These are phyloP conservation scores for Calonectria naviculata DNA, from an alignment of 2,329 filamentous ascomycete genomes.

Conservation along the genomic window DNA sequence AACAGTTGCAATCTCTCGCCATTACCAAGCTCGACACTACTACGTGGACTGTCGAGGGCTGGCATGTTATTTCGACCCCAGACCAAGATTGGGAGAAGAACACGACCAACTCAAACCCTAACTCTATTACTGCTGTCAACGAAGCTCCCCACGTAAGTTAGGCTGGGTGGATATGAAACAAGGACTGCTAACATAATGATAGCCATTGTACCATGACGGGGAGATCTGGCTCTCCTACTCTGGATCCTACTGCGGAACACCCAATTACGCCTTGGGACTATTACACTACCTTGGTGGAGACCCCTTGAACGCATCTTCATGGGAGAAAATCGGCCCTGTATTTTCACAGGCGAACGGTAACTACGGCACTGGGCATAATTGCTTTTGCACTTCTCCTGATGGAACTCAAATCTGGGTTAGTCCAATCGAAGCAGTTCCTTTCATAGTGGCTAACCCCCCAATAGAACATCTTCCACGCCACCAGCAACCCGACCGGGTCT, in stretches of 20 bases:
- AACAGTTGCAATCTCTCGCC: not conserved
- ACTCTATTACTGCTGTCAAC: not conserved
- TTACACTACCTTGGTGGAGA: not conserved
- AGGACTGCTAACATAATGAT: not conserved
- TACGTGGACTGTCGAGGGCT: not conserved
- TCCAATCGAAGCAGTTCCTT: not conserved
- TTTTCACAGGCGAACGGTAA: not conserved
- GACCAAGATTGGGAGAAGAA: not conserved
- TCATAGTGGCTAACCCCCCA: not conserved
- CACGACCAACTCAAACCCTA: not conserved
- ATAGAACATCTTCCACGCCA: not conserved
- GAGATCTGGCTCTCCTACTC: not conserved
- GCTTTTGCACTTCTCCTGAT: not conserved
- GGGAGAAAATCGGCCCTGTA: not conserved
- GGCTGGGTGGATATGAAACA: not conserved
- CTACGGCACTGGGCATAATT: not conserved
- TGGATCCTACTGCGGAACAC: not conserved
- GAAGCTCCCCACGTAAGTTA: not conserved
- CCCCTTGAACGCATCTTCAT: not conserved
- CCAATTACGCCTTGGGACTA: not conserved
- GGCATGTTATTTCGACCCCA: not conserved
- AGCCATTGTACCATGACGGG: not conserved
- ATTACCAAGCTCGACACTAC: not conserved
- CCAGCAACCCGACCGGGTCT: not conserved
- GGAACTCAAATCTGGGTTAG: constrained; percentile 1